Evolutionary conservation across 306 rosid species (phyloP), one percentile per base, ranked within the genome.

Genomic region (Arachis stenosperma): DNA sequence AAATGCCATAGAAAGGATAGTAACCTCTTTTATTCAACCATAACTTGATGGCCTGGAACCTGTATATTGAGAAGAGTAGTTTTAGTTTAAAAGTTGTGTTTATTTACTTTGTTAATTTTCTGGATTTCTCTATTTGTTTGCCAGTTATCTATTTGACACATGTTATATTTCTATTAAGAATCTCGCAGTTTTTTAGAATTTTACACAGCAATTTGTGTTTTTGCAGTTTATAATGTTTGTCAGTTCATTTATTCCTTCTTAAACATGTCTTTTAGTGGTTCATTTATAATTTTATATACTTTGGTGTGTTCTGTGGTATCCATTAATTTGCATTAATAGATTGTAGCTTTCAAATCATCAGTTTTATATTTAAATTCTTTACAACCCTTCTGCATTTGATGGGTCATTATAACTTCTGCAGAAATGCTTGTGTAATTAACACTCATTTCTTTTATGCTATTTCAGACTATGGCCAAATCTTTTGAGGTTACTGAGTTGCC

Each of bases 401-500:
- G 65, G 44, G 36, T 62, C 39, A 53, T 55, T 66, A 9, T 74
- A 61, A 55, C 52, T 78, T 50, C 58, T 54, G 37, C 47, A 68
- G 75, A 66, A 57, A 50, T 59, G 52, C 58, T 14, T 62, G 60
- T 65, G 73, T 54, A 47, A 59, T 54, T 66, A 58, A 68, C 54
- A 44, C 63, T 79, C 80, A 53, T 84, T 65, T 66, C 57, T 48
- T 79, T 76, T 61, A 61, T 75, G 69, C 65, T 77, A 61, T 77
- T 80, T 42, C 99, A 94, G 99, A 86, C 91, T 74, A 87, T 89
- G 93, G 87, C 90, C 11, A 94, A 89, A 77, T 94, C 99, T 62
- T 94, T 94, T 72, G 96, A 94, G 90, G 97, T 86, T 79, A 94
- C 96, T 6, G 99, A 94, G 83, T 86, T 91, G 75, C 99, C 97